Evolutionary conservation across 129 eudicot genomes (phyloP).

Genomic region (Rutidosis leptorrhynchoides): DNA sequence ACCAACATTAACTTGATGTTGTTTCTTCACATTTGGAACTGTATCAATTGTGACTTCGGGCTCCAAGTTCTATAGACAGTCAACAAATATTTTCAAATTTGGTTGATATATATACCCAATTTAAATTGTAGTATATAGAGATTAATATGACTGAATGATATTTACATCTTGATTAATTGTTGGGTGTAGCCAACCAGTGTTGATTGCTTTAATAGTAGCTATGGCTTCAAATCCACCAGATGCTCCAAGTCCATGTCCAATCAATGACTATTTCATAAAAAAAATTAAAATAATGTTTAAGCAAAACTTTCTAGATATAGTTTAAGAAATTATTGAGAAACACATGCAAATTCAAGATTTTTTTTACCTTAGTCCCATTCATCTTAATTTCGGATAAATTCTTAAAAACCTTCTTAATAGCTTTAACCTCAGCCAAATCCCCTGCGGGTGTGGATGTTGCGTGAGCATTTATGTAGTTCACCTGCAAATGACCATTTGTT

Average conservation of each 20-base stretch:
- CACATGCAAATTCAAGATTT: neutral
- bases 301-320: too few relatives aligned
- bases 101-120: too few relatives aligned
- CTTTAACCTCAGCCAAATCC: conserved; percentile 82
- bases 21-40: conserved; percentile 73
- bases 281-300: neutral
- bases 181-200: conserved; percentile 86
- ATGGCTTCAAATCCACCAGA: conserved; percentile 40
- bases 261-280: conserved; percentile 64
- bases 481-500: conserved; percentile 56
- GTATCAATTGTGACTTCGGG: conserved; percentile 71
- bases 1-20: conserved; percentile 84
- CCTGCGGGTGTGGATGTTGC: conserved; percentile 89
- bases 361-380: conserved; percentile 66
- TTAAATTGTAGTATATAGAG: too few relatives aligned
- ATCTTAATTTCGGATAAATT: conserved; percentile 79
- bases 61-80: conserved; percentile 59
- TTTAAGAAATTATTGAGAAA: neutral
- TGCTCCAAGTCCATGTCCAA: conserved; percentile 88
- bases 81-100: too few relatives aligned
- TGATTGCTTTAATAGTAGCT: conserved; percentile 74
- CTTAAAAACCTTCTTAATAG: conserved; percentile 74
- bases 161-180: conserved; percentile 78
- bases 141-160: neutral
- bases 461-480: conserved; percentile 80